Base-by-base conservation (phyloP, 169 alveolate genomes). In the Toxoplasma gondii region DNA sequence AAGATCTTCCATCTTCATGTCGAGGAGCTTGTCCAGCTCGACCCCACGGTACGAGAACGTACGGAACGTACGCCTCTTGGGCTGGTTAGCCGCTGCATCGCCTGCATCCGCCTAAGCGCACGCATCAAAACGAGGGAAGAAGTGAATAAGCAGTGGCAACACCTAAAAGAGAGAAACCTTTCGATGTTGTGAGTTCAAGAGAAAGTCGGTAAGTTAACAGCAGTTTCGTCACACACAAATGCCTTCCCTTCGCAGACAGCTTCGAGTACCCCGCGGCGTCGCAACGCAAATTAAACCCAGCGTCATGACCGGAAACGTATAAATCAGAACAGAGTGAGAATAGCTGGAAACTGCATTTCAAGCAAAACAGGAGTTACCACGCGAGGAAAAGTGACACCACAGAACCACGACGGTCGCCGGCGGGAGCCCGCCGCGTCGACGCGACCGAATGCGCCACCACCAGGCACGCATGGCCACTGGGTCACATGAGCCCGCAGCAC, bases 21-120 rank as follows among this genome's bases (percentile, higher is more conserved):
- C 96, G 44, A 96, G 94, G 84, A 96, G 92, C 94, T 98, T 98
- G 94, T 98, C 99, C 92, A 99, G 97, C 95, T 99, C 99, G 53
- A 98, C 98, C 91, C 99, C 99, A 94, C 99, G 98, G 97, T 98
- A 99, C 94, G 99, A 98, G 97, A 98, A 98, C 97, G 99, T 99
- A 95, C 99, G 98, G 98, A 99, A 99, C 96, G 99, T 98, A 96
- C 99, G 98, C 98, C 98, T 99, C 97, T 98, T 98, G 70, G 97
- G 98, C 93, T 98, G 98, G 70, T 84, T 69, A 43, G 74, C 94
- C 67, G 80, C 87, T 27, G 94, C 94, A 69, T 92, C 49, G 43
- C 94, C 96, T 67, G 80, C 93, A 39, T 93, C 95, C 90, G 95
- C 95, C 95, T 93, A 86, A 54, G 44, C 80, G 45, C 82, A 41